These are phyloP conservation scores for Hura crepitans DNA, from an alignment of 441 rosid genomes.

Conservation along the genomic window DNA sequence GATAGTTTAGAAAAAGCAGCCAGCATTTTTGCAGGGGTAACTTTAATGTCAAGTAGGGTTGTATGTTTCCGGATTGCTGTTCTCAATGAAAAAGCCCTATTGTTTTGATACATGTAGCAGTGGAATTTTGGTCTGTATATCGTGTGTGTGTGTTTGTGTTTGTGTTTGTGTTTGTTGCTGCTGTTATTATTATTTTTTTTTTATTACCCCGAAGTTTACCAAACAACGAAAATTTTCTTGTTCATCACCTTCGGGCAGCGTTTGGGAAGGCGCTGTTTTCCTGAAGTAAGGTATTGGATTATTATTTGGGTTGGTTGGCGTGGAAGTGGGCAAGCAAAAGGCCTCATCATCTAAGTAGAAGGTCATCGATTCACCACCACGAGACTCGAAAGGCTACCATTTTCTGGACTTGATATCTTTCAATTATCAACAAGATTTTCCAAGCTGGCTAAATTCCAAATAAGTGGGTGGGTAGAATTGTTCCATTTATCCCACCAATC, in stretches of 20 bases:
- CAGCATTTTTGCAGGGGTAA: conserved; percentile 54
- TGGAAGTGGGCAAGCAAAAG: neutral
- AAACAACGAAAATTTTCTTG: no score
- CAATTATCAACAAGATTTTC: neutral
- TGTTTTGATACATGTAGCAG: neutral
- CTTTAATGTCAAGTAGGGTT: neutral
- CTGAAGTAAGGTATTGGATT: no score
- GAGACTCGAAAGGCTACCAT: conserved; percentile 21
- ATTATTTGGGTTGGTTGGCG: neutral
- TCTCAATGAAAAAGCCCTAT: neutral
- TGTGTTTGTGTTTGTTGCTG: no score
- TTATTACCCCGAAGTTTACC: no score
- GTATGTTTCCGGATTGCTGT: neutral
- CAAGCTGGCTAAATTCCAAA: neutral
- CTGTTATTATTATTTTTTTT: no score
- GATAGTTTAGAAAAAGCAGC: conserved; percentile 43
- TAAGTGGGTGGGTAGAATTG: neutral
- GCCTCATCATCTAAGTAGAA: conserved; percentile 12
- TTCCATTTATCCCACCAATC: neutral
- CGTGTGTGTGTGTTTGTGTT: no score
- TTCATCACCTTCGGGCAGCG: no score
- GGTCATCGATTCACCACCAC: conserved; percentile 9
- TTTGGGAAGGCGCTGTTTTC: no score
- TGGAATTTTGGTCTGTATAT: no score
- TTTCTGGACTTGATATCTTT: neutral